These are phyloP conservation scores for Golubevia sp. DNA, from an alignment of 1,284 basidiomycete genomes.

Conservation along the genomic window DNA sequence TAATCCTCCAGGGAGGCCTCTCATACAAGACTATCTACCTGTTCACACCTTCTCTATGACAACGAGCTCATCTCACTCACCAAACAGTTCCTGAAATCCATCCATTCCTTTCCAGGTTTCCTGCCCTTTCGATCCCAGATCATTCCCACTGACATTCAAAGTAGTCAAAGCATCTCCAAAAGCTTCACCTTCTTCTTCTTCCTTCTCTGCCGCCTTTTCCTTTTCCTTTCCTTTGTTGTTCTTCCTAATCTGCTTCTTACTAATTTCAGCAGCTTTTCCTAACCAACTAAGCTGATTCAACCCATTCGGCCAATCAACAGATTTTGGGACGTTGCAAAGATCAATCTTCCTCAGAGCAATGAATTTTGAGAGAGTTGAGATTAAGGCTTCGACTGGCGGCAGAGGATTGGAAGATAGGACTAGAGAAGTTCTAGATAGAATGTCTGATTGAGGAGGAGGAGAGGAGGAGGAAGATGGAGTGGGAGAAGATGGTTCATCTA, in stretches of 20 bases:
- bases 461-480: not conserved
- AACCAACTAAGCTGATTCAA: conserved; percentile 33
- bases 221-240: conserved; percentile 13
- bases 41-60: conserved; percentile 6
- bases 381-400: conserved; percentile 26
- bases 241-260: conserved; percentile 16
- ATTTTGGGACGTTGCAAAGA: conserved; percentile 34
- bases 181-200: conserved; percentile 13
- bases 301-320: conserved; percentile 24
- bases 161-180: conserved; percentile 21
- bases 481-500: not conserved
- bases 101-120: not conserved
- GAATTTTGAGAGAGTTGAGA: conserved; percentile 43
- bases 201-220: conserved; percentile 24
- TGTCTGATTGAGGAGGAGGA: not conserved
- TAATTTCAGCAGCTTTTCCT: conserved; percentile 24
- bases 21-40: conserved; percentile 1
- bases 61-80: conserved; percentile 7
- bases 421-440: conserved; percentile 24
- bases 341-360: conserved; percentile 38
- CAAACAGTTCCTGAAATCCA: conserved; percentile 2
- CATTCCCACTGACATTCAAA: conserved; percentile 8
- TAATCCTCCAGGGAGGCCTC: no score
- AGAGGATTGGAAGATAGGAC: conserved; percentile 35
- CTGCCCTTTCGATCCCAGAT: conserved; percentile 6